Percentiles rank a stretch among this genome's conserved stretches.
Evolutionary conservation across 1,139 yeast genomes (phyloP).

Genomic region (Saccharomyces hybrid): DNA sequence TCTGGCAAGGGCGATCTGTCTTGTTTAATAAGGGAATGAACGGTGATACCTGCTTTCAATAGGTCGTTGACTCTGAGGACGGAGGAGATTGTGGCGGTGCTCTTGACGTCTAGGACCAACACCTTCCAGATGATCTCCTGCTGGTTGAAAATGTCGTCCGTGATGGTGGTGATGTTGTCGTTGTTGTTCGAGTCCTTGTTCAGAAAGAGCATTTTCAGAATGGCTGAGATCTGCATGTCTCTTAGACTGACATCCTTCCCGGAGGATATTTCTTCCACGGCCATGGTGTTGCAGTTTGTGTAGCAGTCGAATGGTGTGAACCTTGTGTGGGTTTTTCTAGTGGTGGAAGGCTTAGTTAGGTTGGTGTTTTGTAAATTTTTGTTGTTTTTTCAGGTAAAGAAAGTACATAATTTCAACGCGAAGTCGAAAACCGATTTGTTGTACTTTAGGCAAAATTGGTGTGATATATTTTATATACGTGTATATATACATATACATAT

Average conservation of each 20-base stretch:
- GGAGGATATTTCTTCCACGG: neutral
- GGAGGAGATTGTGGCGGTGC: constrained; percentile 80
- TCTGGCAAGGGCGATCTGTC: constrained; percentile 77
- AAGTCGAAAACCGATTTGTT: neutral
- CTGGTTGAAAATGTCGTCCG: constrained; percentile 38
- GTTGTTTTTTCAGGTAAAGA: neutral
- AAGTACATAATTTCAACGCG: neutral
- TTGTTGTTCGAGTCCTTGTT: constrained; percentile 39
- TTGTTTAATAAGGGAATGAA: constrained; percentile 68
- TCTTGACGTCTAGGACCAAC: constrained; percentile 70
- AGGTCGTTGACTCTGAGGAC: constrained; percentile 86
- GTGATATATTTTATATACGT: neutral
- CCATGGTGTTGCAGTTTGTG: neutral
- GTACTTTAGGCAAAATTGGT: neutral
- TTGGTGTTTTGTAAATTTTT: neutral
- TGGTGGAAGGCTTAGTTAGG: neutral
- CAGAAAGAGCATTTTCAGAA: constrained; percentile 78
- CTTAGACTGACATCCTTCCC: constrained; percentile 20
- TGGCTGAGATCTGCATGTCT: constrained; percentile 35
- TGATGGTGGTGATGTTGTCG: constrained; percentile 20
- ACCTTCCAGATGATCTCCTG: constrained; percentile 87
- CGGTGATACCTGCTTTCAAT: constrained; percentile 80
- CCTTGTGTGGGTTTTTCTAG: too few species aligned
- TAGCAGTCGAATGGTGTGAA: too few species aligned
- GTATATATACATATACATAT: neutral